phyloP scores from a whole-genome alignment of 805 yeast genomes.

The Hanseniaspora valbyensis region DNA sequence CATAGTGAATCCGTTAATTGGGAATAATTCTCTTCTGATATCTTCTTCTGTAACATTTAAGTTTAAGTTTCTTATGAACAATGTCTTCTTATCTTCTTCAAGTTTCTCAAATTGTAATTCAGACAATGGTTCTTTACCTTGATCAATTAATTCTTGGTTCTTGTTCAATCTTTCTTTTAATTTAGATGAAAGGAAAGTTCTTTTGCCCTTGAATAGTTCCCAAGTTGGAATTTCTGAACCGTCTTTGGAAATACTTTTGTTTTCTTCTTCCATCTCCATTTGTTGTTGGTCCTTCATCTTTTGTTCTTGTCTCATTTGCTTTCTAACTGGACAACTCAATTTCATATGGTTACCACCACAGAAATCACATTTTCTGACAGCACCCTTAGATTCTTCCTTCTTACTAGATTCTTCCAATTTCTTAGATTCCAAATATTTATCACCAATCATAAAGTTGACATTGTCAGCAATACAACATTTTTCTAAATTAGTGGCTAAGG shows the following conservation, averaged over 20 bases:
- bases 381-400: conserved; percentile 35
- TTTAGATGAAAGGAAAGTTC: conserved; percentile 32
- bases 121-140: conserved; percentile 34
- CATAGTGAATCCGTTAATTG: conserved; percentile 49
- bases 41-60: conserved; percentile 72
- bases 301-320: conserved; percentile 33
- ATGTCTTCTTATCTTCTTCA: conserved; percentile 68
- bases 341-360: conserved; percentile 95
- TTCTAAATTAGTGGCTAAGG: conserved; percentile 49
- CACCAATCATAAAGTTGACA: conserved; percentile 61
- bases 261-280: conserved; percentile 24
- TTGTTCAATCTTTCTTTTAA: conserved; percentile 20
- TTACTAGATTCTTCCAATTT: conserved; percentile 54
- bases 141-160: conserved; percentile 30
- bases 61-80: conserved; percentile 85
- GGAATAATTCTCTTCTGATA: conserved; percentile 52
- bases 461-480: conserved; percentile 62
- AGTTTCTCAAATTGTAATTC: conserved; percentile 42
- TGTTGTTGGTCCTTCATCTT: conserved; percentile 26
- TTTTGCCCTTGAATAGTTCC: conserved; percentile 55
- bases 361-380: conserved; percentile 59
- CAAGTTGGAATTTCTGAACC: conserved; percentile 30
- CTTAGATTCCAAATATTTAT: conserved; percentile 66
- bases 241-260: conserved; percentile 24
- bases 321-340: conserved; percentile 90